Base-by-base conservation (phyloP, 139 green algal genomes). In the Parachlorella kessleri region DNA sequence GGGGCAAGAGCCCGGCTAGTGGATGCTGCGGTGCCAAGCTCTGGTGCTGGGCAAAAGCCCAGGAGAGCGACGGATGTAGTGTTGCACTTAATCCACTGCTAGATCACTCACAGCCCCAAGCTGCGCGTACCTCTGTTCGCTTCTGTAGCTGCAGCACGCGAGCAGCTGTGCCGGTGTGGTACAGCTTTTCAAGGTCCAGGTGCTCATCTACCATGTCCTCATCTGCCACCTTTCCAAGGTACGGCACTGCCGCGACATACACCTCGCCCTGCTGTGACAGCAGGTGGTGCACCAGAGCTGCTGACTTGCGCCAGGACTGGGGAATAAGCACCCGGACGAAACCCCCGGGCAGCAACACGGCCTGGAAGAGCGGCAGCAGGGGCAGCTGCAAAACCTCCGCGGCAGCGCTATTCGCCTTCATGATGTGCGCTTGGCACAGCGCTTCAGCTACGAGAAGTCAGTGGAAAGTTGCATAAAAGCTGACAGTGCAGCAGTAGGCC, bases 231-330 rank as follows among this genome's bases (percentile, higher is more conserved):
- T 3, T 68, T 14, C 48, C 64, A 0, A 80, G 65, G 69, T 72
- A 78, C 3, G 78, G 79, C 32, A 84, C 79, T 2, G 79, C 79
- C 5, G 79, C 79, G 6, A 84, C 79, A 4, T 80, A 14, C 33
- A 76, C 55, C 24, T 84, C 55, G 38, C 70, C 32, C 9, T 32
- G 39, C 10, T 72, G 38, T 24, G 66, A 53, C 54, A 84, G 41
- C 79, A 84, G 55, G 48, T 68, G 63, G 54, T 80, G n/a, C 67
- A 84, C 72, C 30, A 84, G 41, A 10, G 79, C 40, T 2, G 30
- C 39, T 37, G 48, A 63, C 40, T 53, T 73, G 72, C 71, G 36
- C 67, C 78, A 77, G 64, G 36, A 33, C 14, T 55, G 42, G 5
- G 73, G 53, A 36, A 80, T 72, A 41, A 32, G 42, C 39, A 84